A percentile compares a stretch with the other conserved stretches of the same genome.
phyloP scores from a whole-genome alignment of 140 eudicot genomes.

The Ambrosia hybrid region DNA sequence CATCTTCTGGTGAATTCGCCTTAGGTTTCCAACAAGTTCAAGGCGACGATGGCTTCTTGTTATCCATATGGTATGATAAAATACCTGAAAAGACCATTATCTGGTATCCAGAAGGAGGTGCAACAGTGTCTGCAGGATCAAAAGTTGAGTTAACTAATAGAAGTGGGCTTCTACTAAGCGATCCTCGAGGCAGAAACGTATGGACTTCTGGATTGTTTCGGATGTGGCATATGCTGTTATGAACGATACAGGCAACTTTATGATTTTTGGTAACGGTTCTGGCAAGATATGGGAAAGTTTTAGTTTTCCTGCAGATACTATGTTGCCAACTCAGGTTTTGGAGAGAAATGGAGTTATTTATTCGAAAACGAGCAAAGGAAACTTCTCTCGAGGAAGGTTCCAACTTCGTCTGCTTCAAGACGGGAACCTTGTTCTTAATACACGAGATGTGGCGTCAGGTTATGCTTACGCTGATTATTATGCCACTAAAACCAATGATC shows the following conservation, averaged over 20 bases:
- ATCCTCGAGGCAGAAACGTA: slow-evolving; percentile 32
- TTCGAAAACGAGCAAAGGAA: slow-evolving; percentile 26
- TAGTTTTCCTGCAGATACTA: slow-evolving; percentile 40
- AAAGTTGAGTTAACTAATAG: slow-evolving; percentile 30
- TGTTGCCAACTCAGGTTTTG: slow-evolving; percentile 46
- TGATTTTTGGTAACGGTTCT: slow-evolving; percentile 14
- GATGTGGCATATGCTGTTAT: slow-evolving; percentile 31
- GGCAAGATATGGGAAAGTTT: slow-evolving; percentile 51
- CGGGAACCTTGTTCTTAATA: slow-evolving; percentile 43
- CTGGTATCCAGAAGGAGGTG: slow-evolving; percentile 43
- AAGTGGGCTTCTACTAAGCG: slow-evolving; percentile 44
- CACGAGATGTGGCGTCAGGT: not conserved
- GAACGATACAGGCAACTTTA: slow-evolving; percentile 51
- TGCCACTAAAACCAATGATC: too few species aligned
- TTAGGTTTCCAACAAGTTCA: slow-evolving; percentile 44
- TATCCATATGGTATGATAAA: slow-evolving; percentile 49
- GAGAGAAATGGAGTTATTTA: not conserved
- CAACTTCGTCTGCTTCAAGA: slow-evolving; percentile 29
- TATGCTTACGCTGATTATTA: too few species aligned
- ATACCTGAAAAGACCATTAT: slow-evolving; percentile 43
- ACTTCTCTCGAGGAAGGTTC: slow-evolving; percentile 41
- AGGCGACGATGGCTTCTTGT: slow-evolving; percentile 25
- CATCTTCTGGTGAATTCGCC: slow-evolving; percentile 56
- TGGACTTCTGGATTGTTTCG: slow-evolving; percentile 22
- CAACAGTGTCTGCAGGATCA: slow-evolving; percentile 29